Base-by-base conservation (phyloP, 2,329 filamentous ascomycete species). In the Scedosporium minutisporum region DNA sequence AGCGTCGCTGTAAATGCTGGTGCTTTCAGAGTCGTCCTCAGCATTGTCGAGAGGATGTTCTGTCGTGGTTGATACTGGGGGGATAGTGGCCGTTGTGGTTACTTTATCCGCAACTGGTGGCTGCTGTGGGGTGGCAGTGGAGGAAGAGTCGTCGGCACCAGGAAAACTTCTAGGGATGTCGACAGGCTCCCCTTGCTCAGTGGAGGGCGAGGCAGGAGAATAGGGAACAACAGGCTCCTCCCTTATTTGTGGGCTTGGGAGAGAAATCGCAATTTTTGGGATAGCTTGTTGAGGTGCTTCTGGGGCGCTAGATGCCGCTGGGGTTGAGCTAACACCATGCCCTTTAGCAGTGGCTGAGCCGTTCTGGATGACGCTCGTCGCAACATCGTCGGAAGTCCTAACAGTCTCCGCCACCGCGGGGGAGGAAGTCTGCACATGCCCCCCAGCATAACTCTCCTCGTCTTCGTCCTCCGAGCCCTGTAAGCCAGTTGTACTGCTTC, bases 1-100 rank as follows among this genome's bases (percentile, higher is more conserved):
- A 1, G 89, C 89, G 72, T 93, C 90, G 66, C 87, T 91, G 70
- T 90, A 93, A 25, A 90, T 80, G 65, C 82, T 87, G 59, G 76
- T 77, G 14, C 75, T 75, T 62, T 86, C 83, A 2, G 71, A 71
- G 4, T 72, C 76, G n/a, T 82, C 77, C 33, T 55, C 46, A n/a
- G 55, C 38, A n/a, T 38, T 38, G 61, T 60, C 14, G 1, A 7
- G 12, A 53, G 55, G 10, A 23, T 10, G 14, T 48, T 33, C 5
- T 21, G 53, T 9, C 16, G 23, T 38, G n/a, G 33, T n/a, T 21
- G 18, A 48, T 42, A 18, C n/a, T 3, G 55, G 38, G 9, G 55
- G 41, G 23, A 42, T 51, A 18, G 63, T 58, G n/a, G 21, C 41
- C 38, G 59, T 41, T 25, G 55, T 55, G 46, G 64, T 59, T 18